Evolutionary conservation across 2,329 filamentous ascomycete species (phyloP), one percentile per base, ranked within the genome.

Genomic region (Coniochaeta prunicola): DNA sequence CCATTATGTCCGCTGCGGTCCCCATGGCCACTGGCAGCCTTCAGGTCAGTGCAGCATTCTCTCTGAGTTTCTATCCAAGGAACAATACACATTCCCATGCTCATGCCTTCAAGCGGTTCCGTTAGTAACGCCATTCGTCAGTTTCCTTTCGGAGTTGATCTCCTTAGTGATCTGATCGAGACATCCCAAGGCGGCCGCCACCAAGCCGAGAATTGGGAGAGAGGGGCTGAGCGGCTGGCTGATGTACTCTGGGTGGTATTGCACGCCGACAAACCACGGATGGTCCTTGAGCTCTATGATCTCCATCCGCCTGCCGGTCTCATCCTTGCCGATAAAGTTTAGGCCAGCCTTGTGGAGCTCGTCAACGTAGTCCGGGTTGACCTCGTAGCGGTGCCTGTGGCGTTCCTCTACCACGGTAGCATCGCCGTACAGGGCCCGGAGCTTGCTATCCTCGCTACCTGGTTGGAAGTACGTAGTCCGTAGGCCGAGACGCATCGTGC

Each of bases 171-270:
- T 66, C 55, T 70, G 59, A 28, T 79, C 83, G 53, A 93, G 75
- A 68, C 86, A 81, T 15, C 88, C 89, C 1, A 87, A 83, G 57
- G 85, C 85, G 2, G 91, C 90, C 33, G 92, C 91, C 53, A 96
- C 83, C 71, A 96, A 92, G 53, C 92, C 92, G 24, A 96, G 80
- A 74, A 91, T 94, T 1, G 90, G 86, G 69, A 85, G 85, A 68
- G 84, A 55, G 0, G 90, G 90, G 56, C 84, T 78, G 62, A 96
- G 76, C 2, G 94, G 91, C 57, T 88, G 82, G 65, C 83, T 88
- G 56, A 90, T 78, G 70, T 93, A 96, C 73, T 97, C 92, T 2
- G 92, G 91, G 71, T 96, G 92, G 73, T 89, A 93, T 73, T 96
- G 92, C 9, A 94, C 89, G 62, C 88, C 66, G 55, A 92, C 88